Conservation (phyloP, 2,329 filamentous ascomycete genomes). For the Elsinoe ampelina region DNA sequence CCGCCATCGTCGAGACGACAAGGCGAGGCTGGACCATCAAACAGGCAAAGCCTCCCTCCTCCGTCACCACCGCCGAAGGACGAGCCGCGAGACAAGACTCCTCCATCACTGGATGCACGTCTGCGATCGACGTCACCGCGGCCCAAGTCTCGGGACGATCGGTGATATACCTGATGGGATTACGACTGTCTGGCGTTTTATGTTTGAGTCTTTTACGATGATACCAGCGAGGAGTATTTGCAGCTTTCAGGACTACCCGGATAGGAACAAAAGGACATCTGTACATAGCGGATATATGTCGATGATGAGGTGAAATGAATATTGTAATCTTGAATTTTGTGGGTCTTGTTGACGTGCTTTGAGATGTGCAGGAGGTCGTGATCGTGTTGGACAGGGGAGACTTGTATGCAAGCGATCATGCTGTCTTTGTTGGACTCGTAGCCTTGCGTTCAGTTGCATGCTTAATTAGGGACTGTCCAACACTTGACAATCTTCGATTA, state of each 20-base stretch:
- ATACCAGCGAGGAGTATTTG: conserved; percentile 8
- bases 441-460: no score
- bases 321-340: not conserved
- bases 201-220: not conserved
- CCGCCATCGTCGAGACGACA: not conserved
- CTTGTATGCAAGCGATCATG: no score
- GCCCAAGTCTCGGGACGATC: not conserved
- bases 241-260: conserved; percentile 5
- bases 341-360: not conserved
- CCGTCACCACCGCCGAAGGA: not conserved
- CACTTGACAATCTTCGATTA: no score
- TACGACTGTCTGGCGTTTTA: not conserved
- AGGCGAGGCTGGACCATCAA: not conserved
- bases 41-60: not conserved
- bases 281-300: conserved; percentile 9
- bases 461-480: no score
- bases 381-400: not conserved
- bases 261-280: not conserved
- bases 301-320: conserved; percentile 1
- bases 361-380: no score
- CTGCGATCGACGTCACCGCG: not conserved
- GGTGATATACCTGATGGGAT: not conserved
- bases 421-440: no score
- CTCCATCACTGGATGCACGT: not conserved
- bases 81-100: not conserved